Base-by-base conservation (phyloP, 345 rosid species). In the Eucalyptus caleyi region DNA sequence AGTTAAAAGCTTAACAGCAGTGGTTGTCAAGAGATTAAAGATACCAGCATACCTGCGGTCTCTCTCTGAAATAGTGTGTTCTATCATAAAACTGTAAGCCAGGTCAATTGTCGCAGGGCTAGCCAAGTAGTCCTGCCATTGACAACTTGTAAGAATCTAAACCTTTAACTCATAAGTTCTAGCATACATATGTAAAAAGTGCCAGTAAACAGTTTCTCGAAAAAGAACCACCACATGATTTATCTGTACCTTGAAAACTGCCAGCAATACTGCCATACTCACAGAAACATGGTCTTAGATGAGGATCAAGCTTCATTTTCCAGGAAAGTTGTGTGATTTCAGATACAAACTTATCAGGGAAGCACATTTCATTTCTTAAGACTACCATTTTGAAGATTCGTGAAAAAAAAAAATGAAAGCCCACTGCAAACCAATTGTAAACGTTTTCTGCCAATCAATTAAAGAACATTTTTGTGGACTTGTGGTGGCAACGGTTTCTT, bases 21-120 rank as follows among this genome's bases (percentile, higher is more conserved):
- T 83, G 54, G 60, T 45, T 19, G 62, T 77, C 26, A 77, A 37
- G 11, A 77, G 83, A 77, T 77, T 21, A 6, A 86, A 32, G 89
- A 88, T 50, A 77, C 42, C n/a, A 50, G 89, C 86, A 91, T 93
- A 98, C 99, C 99, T 98, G 92, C 99, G 99, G 90, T 98, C 99
- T 92, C 97, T 98, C 92, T 98, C 99, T 51, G 99, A 96, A 90
- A 95, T 93, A 50, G 99, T 95, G 93, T 97, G 99, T 89, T 97
- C 99, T 90, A 98, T 93, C 90, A 98, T 93, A 89, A 96, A 96
- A 94, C 92, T 87, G 90, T 96, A 98, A 21, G 99, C 96, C 91
- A 95, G 91, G 93, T 98, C 99, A 89, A 93, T 96, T 53, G 99
- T 98, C 77, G 94, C 89, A 86, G 97, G 91, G 86, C 94, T 89